A percentile compares a stretch with the other conserved stretches of the same genome.
These are phyloP conservation scores for Fraxinus cuspidata DNA, from an alignment of 257 asterid species.

Conservation along the genomic window DNA sequence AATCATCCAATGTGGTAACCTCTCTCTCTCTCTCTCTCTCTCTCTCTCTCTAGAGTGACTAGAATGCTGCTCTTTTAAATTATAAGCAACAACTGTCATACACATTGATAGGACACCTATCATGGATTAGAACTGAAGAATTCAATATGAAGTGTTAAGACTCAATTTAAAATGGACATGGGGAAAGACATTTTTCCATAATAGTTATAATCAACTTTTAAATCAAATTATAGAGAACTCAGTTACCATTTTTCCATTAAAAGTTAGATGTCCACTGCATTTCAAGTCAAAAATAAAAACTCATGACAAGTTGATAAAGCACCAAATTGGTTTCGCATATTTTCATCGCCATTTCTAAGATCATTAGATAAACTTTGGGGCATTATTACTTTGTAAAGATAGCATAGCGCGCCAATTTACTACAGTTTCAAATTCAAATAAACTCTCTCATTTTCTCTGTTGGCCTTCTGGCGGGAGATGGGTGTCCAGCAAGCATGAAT, in stretches of 20 bases:
- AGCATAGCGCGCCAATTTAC: slow-evolving; percentile 5
- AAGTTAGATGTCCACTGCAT: slow-evolving; percentile 5
- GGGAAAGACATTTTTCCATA: slow-evolving; percentile 4
- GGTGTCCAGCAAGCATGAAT: neutral
- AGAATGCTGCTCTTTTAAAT: neutral
- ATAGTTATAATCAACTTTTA: slow-evolving; percentile 8
- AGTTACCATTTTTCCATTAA: slow-evolving; percentile 3
- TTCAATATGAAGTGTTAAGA: slow-evolving; percentile 13
- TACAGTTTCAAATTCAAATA: slow-evolving; percentile 4
- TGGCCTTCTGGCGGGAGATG: neutral
- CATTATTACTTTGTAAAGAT: neutral
- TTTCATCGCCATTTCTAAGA: neutral
- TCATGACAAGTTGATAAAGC: slow-evolving; percentile 1
- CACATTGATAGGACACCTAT: neutral
- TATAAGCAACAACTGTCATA: neutral
- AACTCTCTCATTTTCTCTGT: neutral
- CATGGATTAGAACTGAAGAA: slow-evolving; percentile 19
- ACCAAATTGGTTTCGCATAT: neutral
- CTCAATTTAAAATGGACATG: slow-evolving; percentile 17
- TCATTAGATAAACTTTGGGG: neutral
- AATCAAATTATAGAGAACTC: slow-evolving; percentile 14
- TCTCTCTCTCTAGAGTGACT: neutral
- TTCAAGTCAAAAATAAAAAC: slow-evolving; percentile 13
- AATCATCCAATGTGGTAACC: slow-evolving; percentile 18
- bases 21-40: slow-evolving; percentile 4